Base-by-base conservation (phyloP, 2,329 filamentous ascomycete genomes). In the Parascedosporium putredinis region DNA sequence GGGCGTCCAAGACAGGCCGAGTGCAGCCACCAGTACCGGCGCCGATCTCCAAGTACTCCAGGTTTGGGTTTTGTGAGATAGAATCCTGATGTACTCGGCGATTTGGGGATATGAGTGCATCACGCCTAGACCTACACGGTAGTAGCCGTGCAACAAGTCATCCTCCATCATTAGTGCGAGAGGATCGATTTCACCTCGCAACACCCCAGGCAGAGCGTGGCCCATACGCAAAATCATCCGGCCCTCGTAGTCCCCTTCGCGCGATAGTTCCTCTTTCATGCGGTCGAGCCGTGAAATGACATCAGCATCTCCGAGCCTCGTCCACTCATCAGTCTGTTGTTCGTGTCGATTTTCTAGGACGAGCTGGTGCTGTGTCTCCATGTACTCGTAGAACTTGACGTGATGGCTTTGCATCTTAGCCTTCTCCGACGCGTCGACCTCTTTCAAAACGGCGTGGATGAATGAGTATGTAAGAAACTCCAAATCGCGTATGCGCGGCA, bases 41-140 rank as follows among this genome's bases (percentile, higher is more conserved):
- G 12, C 67, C 68, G 20, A 72, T 58, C 50, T 71, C 68, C 2
- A 71, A 57, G 27, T 70, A 61, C 2, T 60, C 56, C 8, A 67
- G 55, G 4, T 52, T 53, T 0, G 67, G 63, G 5, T 57, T 1
- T 56, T 59, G 57, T 59, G 38, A 40, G 59, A 12, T 18, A 36
- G 34, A 18, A 34, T 29, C 2, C 14, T 22, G 20, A 38, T 27
- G 27, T 24, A 18, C 27, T 46, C 14, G 33, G 53, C 42, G 10
- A 55, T 50, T 4, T 51, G 49, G 23, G 55, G 42, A 18, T 42
- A 48, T 18, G 55, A 50, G 7, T 10, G 14, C 7, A 12, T 20
- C 33, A 34, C 14, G 33, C 33, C 33, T 34, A 34, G 18, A 5
- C 14, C 33, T 12, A n/a, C 18, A 14, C 12, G 22, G 25, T 46